Evolutionary conservation across 371 early-diverging fungal species (phyloP).

Genomic region (Ordospora pajunii): DNA sequence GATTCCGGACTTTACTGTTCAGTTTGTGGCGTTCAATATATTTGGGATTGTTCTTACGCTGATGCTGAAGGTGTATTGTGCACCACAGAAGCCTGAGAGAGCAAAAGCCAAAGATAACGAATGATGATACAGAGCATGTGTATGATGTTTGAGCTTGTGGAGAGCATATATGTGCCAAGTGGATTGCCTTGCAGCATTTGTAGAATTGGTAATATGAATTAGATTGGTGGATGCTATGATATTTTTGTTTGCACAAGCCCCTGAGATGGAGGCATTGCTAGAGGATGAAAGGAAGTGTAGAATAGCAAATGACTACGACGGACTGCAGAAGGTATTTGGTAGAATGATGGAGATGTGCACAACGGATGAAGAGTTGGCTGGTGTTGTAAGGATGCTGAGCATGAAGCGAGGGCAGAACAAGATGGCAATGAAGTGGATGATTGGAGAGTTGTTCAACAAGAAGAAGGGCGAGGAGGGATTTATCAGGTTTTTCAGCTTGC

Average conservation of each 20-base stretch:
- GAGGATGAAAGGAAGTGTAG: conserved; percentile 57
- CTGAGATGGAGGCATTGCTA: conserved; percentile 43
- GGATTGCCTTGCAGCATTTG: neutral
- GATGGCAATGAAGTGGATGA: conserved; percentile 41
- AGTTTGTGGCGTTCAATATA: conserved; percentile 9
- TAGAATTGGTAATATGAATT: neutral
- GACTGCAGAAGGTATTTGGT: conserved; percentile 27
- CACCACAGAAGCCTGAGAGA: neutral
- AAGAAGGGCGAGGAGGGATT: conserved; percentile 10
- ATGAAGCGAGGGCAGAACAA: conserved; percentile 54
- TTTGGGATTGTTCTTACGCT: conserved; percentile 16
- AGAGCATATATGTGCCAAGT: too few species aligned
- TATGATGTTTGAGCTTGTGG: too few species aligned
- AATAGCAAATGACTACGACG: conserved; percentile 44
- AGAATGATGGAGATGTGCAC: conserved; percentile 42
- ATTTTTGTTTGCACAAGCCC: neutral
- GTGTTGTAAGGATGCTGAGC: conserved; percentile 37
- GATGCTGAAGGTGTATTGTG: conserved; percentile 10
- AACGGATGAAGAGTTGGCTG: conserved; percentile 37
- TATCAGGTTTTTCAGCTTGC: conserved; percentile 24
- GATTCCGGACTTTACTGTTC: conserved; percentile 20
- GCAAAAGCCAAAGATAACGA: neutral
- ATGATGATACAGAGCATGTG: too few species aligned
- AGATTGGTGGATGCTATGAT: neutral
- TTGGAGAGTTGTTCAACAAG: conserved; percentile 39